Conservation (phyloP, 352 stramenopile species). For the Phytophthora citrophthora region DNA sequence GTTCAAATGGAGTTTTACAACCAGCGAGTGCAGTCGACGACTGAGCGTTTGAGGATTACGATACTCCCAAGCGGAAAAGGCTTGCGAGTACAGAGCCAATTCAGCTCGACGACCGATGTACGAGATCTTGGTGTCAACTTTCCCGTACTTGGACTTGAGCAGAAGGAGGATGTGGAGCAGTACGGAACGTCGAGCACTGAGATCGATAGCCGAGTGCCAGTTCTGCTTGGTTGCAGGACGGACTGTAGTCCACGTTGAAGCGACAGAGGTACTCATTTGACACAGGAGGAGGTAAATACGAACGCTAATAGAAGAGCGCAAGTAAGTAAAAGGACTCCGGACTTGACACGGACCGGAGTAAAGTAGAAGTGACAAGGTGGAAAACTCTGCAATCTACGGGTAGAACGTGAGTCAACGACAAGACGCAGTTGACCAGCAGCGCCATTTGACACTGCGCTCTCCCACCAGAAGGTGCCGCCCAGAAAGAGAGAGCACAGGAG, state of each 20-base stretch:
- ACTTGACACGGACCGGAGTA: conserved; percentile 33
- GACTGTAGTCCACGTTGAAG: conserved; percentile 10
- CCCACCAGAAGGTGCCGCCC: conserved; percentile 34
- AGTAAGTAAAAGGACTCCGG: conserved; percentile 33
- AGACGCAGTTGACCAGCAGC: conserved; percentile 21
- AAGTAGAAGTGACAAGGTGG: conserved; percentile 28
- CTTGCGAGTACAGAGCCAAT: conserved; percentile 60
- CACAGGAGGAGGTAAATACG: conserved; percentile 28
- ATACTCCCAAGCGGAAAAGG: conserved; percentile 59
- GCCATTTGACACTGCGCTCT: conserved; percentile 28
- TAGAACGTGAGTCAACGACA: conserved; percentile 17
- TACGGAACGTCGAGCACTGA: conserved; percentile 47
- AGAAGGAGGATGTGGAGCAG: conserved; percentile 68
- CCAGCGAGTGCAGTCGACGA: conserved; percentile 57
- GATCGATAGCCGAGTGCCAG: conserved; percentile 54
- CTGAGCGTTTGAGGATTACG: conserved; percentile 64
- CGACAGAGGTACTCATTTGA: conserved; percentile 23
- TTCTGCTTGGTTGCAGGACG: conserved; percentile 25
- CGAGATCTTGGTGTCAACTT: conserved; percentile 64
- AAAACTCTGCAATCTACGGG: neutral
- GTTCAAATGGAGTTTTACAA: conserved; percentile 70
- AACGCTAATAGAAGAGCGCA: conserved; percentile 17
- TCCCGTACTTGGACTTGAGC: conserved; percentile 70
- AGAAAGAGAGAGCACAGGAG: conserved; percentile 28
- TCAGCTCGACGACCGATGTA: conserved; percentile 65